These are phyloP conservation scores for Xylariales sp. DNA, from an alignment of 2,329 filamentous ascomycete genomes.

Conservation along the genomic window DNA sequence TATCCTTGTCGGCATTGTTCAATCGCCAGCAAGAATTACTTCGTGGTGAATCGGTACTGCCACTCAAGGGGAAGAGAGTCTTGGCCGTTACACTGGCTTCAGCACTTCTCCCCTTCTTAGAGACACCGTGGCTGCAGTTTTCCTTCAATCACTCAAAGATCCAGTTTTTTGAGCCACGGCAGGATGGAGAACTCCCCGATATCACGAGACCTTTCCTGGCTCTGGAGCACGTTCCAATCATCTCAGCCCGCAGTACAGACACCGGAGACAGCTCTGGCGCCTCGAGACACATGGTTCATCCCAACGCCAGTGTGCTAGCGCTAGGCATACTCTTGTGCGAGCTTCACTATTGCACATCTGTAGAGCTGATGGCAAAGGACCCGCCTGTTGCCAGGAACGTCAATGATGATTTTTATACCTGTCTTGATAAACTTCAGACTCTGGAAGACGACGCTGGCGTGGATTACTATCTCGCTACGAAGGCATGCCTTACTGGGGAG, in stretches of 20 bases:
- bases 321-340: slow-evolving; percentile 26
- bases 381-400: slow-evolving; percentile 4
- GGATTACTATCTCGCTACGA: slow-evolving; percentile 25
- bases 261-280: background rate
- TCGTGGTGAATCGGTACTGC: slow-evolving; percentile 12
- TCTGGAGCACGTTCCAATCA: slow-evolving; percentile 19
- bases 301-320: slow-evolving; percentile 14
- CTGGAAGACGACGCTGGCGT: slow-evolving; percentile 20
- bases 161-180: slow-evolving; percentile 19
- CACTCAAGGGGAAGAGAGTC: slow-evolving; percentile 20
- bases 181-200: slow-evolving; percentile 18
- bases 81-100: slow-evolving; percentile 10
- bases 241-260: slow-evolving; percentile 5
- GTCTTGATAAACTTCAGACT: slow-evolving; percentile 15
- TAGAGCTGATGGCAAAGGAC: slow-evolving; percentile 16
- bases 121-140: slow-evolving; percentile 19
- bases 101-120: slow-evolving; percentile 22
- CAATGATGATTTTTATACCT: slow-evolving; percentile 20
- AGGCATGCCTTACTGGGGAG: slow-evolving; percentile 21
- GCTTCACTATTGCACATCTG: slow-evolving; percentile 25
- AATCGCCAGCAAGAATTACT: slow-evolving; percentile 19
- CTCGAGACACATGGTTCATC: slow-evolving; percentile 16
- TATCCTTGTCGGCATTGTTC: slow-evolving; percentile 18
- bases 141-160: slow-evolving; percentile 26
- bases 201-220: slow-evolving; percentile 26